Evolutionary conservation across 495 filamentous ascomycete species (phyloP).

Genomic region (Daldinia loculata): DNA sequence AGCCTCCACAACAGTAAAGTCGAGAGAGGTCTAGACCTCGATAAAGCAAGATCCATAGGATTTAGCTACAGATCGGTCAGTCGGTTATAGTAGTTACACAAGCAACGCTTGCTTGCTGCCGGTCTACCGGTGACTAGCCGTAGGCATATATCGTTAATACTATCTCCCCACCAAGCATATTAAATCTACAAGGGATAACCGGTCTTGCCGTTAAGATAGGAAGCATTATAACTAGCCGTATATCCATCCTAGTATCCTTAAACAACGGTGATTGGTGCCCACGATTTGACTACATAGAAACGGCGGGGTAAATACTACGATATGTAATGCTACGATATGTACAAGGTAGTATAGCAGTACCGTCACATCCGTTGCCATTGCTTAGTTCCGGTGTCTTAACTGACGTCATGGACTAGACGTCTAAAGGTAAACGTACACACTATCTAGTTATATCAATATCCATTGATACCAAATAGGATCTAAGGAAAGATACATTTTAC

Average conservation of each 20-base stretch:
- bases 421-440: not conserved
- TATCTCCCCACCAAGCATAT: not conserved
- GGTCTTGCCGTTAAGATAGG: not conserved
- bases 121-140: not conserved
- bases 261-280: slow-evolving; percentile 35
- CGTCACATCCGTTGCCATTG: slow-evolving; percentile 11
- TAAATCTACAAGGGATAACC: not conserved
- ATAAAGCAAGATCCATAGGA: not conserved
- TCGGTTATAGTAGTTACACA: not conserved
- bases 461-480: not conserved
- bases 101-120: not conserved
- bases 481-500: not conserved
- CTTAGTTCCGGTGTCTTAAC: not conserved
- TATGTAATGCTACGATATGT: no score
- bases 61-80: not conserved
- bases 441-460: not conserved
- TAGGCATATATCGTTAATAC: not conserved
- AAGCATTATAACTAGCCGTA: not conserved
- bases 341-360: not conserved
- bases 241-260: not conserved
- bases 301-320: slow-evolving; percentile 8
- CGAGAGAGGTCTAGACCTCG: not conserved
- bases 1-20: not conserved
- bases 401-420: slow-evolving; percentile 29
- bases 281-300: slow-evolving; percentile 25